Percentiles rank a stretch among this genome's conserved stretches.
Evolutionary conservation across 371 early-diverging fungal genomes (phyloP).

Genomic region (Mucor sp.): DNA sequence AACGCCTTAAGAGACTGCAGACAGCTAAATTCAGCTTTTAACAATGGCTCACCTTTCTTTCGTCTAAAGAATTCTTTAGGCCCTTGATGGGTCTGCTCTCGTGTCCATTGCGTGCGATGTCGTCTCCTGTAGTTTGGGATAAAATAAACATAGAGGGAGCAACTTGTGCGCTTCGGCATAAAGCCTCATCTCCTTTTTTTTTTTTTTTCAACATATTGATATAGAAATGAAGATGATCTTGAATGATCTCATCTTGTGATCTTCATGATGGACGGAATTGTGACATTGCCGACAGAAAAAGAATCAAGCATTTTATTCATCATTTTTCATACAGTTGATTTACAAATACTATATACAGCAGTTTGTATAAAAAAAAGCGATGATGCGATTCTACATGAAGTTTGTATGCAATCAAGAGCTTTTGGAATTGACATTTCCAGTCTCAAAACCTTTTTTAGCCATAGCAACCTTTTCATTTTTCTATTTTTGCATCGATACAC

Average conservation of each 20-base stretch:
- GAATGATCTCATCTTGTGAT: background rate
- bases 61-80: no score
- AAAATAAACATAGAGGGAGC: no score
- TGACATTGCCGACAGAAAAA: background rate
- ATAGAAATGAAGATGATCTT: no score
- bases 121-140: no score
- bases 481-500: background rate
- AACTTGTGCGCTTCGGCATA: no score
- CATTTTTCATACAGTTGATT: background rate
- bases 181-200: no score
- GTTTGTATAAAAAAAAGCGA: background rate
- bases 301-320: background rate
- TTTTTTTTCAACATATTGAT: no score
- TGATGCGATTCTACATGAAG: background rate
- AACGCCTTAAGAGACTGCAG: no score
- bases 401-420: background rate
- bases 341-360: background rate
- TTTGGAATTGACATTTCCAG: background rate
- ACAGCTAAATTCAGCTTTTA: no score
- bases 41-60: no score
- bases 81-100: no score
- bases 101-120: no score
- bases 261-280: background rate
- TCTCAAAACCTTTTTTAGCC: conserved; percentile 25
- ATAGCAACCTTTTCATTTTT: conserved; percentile 28